Evolutionary conservation across 352 stramenopile genomes (phyloP).

Genomic region (Halophytophthora polymorphica): DNA sequence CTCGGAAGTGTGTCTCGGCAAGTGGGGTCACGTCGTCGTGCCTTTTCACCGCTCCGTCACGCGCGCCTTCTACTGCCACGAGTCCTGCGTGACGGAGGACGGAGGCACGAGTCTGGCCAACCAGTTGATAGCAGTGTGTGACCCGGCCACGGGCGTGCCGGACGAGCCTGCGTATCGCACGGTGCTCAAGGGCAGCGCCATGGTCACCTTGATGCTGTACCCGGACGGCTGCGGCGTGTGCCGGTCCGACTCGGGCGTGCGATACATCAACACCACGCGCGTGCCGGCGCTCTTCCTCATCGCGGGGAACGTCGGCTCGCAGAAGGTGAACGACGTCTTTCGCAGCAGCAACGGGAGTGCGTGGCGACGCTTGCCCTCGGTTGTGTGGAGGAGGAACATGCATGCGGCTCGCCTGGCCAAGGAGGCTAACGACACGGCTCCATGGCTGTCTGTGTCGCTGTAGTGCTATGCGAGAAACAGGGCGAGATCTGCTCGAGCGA

Average conservation of each 20-base stretch:
- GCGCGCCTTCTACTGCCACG: slow-evolving; percentile 54
- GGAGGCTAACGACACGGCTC: slow-evolving; percentile 2
- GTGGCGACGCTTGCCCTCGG: slow-evolving; percentile 9
- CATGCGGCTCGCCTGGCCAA: neutral
- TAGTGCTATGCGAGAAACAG: slow-evolving; percentile 74
- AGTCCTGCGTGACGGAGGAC: slow-evolving; percentile 41
- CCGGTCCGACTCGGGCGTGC: slow-evolving; percentile 26
- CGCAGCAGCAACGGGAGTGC: slow-evolving; percentile 58
- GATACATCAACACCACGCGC: slow-evolving; percentile 53
- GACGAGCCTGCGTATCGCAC: slow-evolving; percentile 33
- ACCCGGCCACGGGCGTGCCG: slow-evolving; percentile 28
- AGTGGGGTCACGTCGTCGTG: slow-evolving; percentile 70
- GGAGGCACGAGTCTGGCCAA: slow-evolving; percentile 45
- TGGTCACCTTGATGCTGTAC: slow-evolving; percentile 61
- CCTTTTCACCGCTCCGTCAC: slow-evolving; percentile 46
- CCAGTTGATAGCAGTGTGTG: slow-evolving; percentile 65
- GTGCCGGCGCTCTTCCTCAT: slow-evolving; percentile 63
- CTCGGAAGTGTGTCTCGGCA: slow-evolving; percentile 55
- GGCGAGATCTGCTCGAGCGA: slow-evolving; percentile 64
- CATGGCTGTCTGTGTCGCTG: slow-evolving; percentile 4
- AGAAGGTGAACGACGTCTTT: slow-evolving; percentile 82
- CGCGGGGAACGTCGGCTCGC: slow-evolving; percentile 60
- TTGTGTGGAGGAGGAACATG: neutral
- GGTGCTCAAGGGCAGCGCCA: slow-evolving; percentile 37
- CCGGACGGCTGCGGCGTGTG: slow-evolving; percentile 72